A percentile compares a stretch with the other conserved stretches of the same genome.
Conservation (phyloP, 352 stramenopile genomes). For the Phytophthora macrochlamydospora region DNA sequence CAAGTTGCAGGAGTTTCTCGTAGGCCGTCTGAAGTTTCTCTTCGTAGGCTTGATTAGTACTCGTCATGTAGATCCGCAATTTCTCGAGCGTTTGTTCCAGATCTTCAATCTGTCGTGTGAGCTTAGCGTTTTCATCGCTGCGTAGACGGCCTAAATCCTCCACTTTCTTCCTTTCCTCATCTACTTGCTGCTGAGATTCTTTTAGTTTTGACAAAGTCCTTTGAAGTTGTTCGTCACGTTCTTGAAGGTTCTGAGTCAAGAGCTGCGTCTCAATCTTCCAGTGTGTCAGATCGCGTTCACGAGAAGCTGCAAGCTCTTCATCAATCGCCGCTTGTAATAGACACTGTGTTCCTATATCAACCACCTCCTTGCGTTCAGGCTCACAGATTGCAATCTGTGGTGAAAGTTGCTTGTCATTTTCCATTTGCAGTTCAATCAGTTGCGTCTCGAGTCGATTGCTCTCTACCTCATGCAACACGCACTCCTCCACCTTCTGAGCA, state of each 20-base stretch:
- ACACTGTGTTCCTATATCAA: slow-evolving; percentile 22
- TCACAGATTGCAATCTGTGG: too few species aligned
- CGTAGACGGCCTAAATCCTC: too few species aligned
- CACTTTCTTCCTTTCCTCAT: too few species aligned
- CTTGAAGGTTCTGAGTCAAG: slow-evolving; percentile 5
- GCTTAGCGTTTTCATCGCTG: too few species aligned
- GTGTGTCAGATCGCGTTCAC: slow-evolving; percentile 3
- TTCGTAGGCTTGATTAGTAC: slow-evolving; percentile 9
- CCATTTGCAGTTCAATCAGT: slow-evolving; percentile 4
- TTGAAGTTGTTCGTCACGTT: slow-evolving; percentile 15
- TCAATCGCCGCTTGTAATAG: slow-evolving; percentile 12
- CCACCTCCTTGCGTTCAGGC: background rate
- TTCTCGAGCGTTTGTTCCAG: slow-evolving; percentile 10
- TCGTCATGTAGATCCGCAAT: background rate
- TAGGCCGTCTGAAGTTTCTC: slow-evolving; percentile 18
- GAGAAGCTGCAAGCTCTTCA: slow-evolving; percentile 7
- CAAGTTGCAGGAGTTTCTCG: slow-evolving; percentile 15
- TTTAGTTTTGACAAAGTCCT: background rate
- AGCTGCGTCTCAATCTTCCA: slow-evolving; percentile 11
- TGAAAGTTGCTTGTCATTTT: slow-evolving; percentile 4
- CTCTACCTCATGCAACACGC: slow-evolving; percentile 8
- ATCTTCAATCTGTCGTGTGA: slow-evolving; percentile 6
- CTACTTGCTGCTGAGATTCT: slow-evolving; percentile 1
- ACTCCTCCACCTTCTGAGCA: slow-evolving; percentile 22
- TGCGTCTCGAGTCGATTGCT: slow-evolving; percentile 25